Evolutionary conservation across 2,329 filamentous ascomycete genomes (phyloP).

Genomic region (Colletotrichum kahawae): DNA sequence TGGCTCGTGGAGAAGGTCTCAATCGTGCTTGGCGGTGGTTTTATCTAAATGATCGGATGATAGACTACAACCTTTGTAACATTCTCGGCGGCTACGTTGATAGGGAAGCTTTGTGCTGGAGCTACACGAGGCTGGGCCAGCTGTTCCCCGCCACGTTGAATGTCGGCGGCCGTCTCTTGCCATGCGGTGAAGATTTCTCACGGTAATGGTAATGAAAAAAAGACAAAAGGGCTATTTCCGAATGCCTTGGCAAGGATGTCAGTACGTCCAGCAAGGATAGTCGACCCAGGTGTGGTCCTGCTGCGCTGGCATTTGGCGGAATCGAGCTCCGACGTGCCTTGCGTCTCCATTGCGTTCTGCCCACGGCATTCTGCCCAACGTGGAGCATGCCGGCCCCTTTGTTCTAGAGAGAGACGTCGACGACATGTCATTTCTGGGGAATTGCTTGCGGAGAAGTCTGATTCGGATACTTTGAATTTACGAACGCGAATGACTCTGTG

Average conservation of each 20-base stretch:
- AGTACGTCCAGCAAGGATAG: background rate
- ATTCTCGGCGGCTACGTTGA: background rate
- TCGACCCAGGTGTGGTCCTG: background rate
- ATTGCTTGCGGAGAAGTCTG: background rate
- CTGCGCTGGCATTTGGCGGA: background rate
- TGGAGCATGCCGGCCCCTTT: background rate
- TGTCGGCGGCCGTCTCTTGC: background rate
- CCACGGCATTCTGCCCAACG: background rate
- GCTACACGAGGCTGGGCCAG: background rate
- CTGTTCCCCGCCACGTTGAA: background rate
- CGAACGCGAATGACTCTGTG: background rate
- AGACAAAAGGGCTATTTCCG: background rate
- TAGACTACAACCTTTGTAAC: background rate
- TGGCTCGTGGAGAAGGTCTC: background rate
- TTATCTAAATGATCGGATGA: background rate
- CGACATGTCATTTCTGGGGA: background rate
- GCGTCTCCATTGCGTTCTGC: background rate
- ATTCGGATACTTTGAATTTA: background rate
- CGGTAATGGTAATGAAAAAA: background rate
- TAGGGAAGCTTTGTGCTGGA: background rate
- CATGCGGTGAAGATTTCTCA: background rate
- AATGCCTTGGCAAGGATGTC: background rate
- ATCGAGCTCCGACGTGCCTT: background rate
- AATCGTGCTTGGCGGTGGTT: background rate
- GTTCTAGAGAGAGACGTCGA: background rate